Evolutionary conservation across 805 yeast genomes (phyloP).

Genomic region (Barnettozyma siamensis): DNA sequence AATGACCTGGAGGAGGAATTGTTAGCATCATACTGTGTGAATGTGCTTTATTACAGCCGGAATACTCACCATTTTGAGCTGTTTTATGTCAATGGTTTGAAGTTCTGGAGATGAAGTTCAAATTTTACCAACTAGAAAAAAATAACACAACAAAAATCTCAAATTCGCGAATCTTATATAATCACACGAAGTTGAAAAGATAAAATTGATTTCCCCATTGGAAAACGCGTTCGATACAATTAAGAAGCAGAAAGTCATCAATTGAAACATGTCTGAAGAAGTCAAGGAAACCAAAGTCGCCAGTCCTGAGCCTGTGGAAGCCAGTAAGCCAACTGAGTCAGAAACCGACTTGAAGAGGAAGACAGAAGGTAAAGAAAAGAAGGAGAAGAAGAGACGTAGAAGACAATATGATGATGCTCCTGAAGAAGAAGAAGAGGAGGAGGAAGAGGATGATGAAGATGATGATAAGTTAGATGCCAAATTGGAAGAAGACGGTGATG

Average conservation of each 20-base stretch:
- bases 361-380: slow-evolving; percentile 24
- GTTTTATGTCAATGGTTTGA: no score
- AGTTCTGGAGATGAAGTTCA: no score
- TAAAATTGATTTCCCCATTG: neutral
- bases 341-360: slow-evolving; percentile 23
- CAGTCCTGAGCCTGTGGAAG: slow-evolving; percentile 1
- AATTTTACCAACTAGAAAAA: neutral
- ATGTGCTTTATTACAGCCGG: no score
- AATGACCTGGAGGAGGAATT: slow-evolving; percentile 19
- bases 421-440: slow-evolving; percentile 37
- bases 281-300: slow-evolving; percentile 12
- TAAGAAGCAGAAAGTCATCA: no score
- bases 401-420: slow-evolving; percentile 57
- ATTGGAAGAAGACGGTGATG: slow-evolving; percentile 41
- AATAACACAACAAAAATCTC: no score
- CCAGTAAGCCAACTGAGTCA: slow-evolving; percentile 14
- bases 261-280: slow-evolving; percentile 24
- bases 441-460: slow-evolving; percentile 40
- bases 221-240: neutral
- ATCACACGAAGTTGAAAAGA: no score
- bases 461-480: slow-evolving; percentile 45
- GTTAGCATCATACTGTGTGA: no score
- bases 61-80: slow-evolving; percentile 11
- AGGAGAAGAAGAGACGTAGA: slow-evolving; percentile 52
- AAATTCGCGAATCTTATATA: no score